phyloP scores from a whole-genome alignment of 1,139 yeast species.

The Hanseniaspora uvarum region DNA sequence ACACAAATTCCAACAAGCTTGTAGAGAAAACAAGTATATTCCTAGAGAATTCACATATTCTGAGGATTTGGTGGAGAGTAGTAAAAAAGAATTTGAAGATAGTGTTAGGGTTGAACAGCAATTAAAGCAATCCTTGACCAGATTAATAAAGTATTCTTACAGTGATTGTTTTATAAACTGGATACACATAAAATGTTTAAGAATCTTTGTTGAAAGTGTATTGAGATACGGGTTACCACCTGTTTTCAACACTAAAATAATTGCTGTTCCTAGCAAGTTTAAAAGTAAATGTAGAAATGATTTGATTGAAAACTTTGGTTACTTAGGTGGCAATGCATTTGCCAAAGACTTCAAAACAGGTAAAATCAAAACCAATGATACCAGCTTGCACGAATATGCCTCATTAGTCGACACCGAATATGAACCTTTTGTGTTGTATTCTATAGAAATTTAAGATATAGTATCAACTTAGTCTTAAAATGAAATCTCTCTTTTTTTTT shows the following conservation, averaged over 20 bases:
- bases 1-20: conserved; percentile 54
- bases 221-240: conserved; percentile 96
- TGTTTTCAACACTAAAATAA: conserved; percentile 54
- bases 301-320: conserved; percentile 66
- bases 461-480: not conserved
- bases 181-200: conserved; percentile 71
- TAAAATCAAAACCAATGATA: conserved; percentile 45
- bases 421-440: conserved; percentile 86
- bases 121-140: conserved; percentile 64
- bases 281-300: conserved; percentile 55
- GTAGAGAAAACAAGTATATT: conserved; percentile 80
- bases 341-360: conserved; percentile 49
- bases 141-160: conserved; percentile 79
- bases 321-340: conserved; percentile 83
- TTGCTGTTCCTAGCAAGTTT: conserved; percentile 35
- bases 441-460: conserved; percentile 31
- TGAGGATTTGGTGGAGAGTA: conserved; percentile 59
- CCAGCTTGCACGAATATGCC: conserved; percentile 73
- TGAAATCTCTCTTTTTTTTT: not conserved
- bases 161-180: conserved; percentile 74
- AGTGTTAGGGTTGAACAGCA: conserved; percentile 67
- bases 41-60: conserved; percentile 90
- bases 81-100: conserved; percentile 67
- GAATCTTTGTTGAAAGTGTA: conserved; percentile 58
- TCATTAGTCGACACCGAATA: conserved; percentile 87